These are phyloP conservation scores for Exophiala sideris DNA, from an alignment of 2,329 filamentous ascomycete genomes.

Conservation along the genomic window DNA sequence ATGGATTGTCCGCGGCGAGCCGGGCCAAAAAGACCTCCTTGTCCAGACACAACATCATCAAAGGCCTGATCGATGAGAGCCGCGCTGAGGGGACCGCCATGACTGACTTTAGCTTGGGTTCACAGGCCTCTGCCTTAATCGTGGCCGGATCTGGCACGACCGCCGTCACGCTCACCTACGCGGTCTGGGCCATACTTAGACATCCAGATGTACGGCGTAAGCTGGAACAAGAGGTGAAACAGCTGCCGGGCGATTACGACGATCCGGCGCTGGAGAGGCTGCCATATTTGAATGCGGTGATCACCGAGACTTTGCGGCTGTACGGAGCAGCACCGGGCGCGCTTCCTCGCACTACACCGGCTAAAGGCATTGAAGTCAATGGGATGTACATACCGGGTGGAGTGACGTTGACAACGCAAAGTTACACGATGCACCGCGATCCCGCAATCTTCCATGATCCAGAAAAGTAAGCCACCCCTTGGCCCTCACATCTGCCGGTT, in stretches of 20 bases:
- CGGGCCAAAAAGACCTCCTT: conserved; percentile 2
- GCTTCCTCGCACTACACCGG: conserved; percentile 52
- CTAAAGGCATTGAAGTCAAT: conserved; percentile 39
- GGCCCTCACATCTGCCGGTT: no score
- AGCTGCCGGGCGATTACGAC: conserved; percentile 34
- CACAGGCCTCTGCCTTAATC: conserved; percentile 46
- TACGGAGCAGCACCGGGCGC: conserved; percentile 56
- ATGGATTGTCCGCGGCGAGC: background rate
- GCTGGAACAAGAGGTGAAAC: conserved; percentile 47
- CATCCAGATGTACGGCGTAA: conserved; percentile 40
- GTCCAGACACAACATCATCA: conserved; percentile 7
- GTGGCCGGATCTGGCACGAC: conserved; percentile 54
- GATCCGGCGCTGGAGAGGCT: conserved; percentile 49
- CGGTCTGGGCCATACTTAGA: conserved; percentile 38
- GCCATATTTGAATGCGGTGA: conserved; percentile 53
- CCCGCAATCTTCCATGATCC: conserved; percentile 49
- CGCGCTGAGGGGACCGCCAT: conserved; percentile 1
- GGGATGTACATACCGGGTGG: conserved; percentile 50
- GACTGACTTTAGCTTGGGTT: conserved; percentile 5
- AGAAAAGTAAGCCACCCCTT: conserved; percentile 31
- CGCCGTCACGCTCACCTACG: conserved; percentile 49
- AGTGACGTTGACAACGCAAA: conserved; percentile 50
- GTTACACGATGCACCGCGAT: conserved; percentile 57
- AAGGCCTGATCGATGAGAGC: conserved; percentile 1
- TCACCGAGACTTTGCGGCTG: conserved; percentile 59